These are phyloP conservation scores for Ophiostoma sp. DNA, from an alignment of 2,329 filamentous ascomycete species.

Conservation along the genomic window DNA sequence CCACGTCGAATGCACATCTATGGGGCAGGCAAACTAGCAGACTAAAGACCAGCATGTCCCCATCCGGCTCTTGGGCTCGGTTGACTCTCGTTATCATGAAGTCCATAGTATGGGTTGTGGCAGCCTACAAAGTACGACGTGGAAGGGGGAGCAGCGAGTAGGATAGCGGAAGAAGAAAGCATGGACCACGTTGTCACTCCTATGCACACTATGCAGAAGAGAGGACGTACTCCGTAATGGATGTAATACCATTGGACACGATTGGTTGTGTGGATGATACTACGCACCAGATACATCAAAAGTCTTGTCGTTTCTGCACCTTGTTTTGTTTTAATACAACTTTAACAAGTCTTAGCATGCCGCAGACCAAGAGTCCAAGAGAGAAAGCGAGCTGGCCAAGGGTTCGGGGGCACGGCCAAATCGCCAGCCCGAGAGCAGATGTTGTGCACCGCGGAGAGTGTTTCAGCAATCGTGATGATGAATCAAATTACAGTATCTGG, in stretches of 20 bases:
- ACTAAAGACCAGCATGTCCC: background rate
- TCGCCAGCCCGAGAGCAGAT: background rate
- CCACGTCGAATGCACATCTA: background rate
- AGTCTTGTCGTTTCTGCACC: background rate
- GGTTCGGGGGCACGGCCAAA: background rate
- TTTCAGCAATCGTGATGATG: background rate
- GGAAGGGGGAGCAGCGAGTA: background rate
- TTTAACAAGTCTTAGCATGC: background rate
- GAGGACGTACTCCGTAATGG: background rate
- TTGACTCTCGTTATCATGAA: background rate
- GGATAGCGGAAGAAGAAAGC: background rate
- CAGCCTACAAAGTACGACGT: background rate
- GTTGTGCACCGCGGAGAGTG: background rate
- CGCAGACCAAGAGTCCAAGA: background rate
- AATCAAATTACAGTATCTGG: background rate
- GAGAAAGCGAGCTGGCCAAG: conserved; percentile 8
- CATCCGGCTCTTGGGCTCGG: background rate
- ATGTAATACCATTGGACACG: background rate
- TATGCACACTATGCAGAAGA: too few species aligned
- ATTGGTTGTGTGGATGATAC: background rate
- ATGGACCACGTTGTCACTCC: background rate
- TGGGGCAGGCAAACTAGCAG: background rate
- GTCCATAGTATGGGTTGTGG: too few species aligned
- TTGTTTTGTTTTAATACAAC: background rate
- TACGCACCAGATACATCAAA: background rate